These are phyloP conservation scores for Musa troglodytarum DNA, from an alignment of 176 grass and related monocot genomes.

Conservation along the genomic window DNA sequence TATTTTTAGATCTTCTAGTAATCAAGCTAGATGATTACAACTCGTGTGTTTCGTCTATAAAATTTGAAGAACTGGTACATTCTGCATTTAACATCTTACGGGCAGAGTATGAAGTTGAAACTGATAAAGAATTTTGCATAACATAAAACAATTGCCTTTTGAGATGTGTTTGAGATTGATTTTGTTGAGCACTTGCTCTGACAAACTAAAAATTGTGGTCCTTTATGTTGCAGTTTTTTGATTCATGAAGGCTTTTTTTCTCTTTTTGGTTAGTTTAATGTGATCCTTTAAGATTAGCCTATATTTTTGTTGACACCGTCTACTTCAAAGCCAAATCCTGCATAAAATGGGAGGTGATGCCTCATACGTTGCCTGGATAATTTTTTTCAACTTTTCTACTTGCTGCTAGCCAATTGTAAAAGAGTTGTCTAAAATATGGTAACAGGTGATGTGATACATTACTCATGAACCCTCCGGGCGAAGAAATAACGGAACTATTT, in stretches of 20 bases:
- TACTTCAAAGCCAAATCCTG: not conserved
- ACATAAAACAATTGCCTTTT: too few relatives aligned
- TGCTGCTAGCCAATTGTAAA: not conserved
- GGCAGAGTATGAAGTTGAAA: not conserved
- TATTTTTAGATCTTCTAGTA: not conserved
- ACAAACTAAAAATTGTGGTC: too few relatives aligned
- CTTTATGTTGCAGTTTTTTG: too few relatives aligned
- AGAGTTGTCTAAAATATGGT: not conserved
- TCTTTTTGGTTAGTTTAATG: too few relatives aligned
- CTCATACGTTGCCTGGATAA: not conserved
- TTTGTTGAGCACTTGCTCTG: too few relatives aligned
- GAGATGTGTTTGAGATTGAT: too few relatives aligned
- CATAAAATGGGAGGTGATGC: not conserved
- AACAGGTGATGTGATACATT: not conserved
- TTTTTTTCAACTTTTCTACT: not conserved
- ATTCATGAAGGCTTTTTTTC: too few relatives aligned
- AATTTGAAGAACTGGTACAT: not conserved
- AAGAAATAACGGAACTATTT: not conserved
- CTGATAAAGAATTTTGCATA: not conserved
- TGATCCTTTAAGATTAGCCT: too few relatives aligned
- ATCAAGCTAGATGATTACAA: not conserved
- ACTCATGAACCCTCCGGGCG: too few relatives aligned
- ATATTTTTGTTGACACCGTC: not conserved
- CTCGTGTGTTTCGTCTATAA: not conserved
- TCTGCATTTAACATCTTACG: not conserved